Base-by-base conservation (phyloP, 1,284 basidiomycete species). In the Boletellus deceptivus region DNA sequence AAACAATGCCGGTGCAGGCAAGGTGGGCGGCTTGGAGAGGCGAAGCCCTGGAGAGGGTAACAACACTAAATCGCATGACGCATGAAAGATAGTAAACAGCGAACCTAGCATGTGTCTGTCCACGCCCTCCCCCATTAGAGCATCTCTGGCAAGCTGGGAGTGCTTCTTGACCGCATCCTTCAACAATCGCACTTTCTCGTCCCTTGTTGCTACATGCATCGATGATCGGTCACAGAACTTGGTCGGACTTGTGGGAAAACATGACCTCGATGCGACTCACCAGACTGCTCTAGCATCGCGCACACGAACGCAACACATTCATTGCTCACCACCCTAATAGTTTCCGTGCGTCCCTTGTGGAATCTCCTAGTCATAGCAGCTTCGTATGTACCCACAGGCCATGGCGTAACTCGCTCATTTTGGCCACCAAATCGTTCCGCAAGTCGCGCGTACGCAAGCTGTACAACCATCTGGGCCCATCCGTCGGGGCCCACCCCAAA, bases 381-480 rank as follows among this genome's bases (percentile, higher is more conserved):
- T 70, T 96, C 93, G 68, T 96, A 96, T 18, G 93, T 93, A 4
- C 79, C 87, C 7, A 85, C 78, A 9, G 64, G 65, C 67, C 64
- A 69, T 1, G 58, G 50, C 6, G 55, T 36, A 17, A 68, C 77
- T 50, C 65, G 70, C 58, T 76, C 68, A 59, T 71, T 70, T 41
- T 70, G 62, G 3, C 46, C 45, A 38, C 48, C 42, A 34, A 66
- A 66, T 11, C 61, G 59, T 16, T 75, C 64, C 6, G 58, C 74
- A 46, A 93, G 75, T 8, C 91, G 79, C 55, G 75, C 81, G 67
- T 92, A 93, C 6, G 92, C 93, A 43, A 96, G 74, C 69, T 96
- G 93, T 52, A 95, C 77, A 57, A 89, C 72, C 82, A 95, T 86
- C 73, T 96, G 93, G 27, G 88, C 83, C 91, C 92, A 96, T n/a